Conservation (phyloP, 192 early-diverging fungal genomes). For the Thamnidium elegans region DNA sequence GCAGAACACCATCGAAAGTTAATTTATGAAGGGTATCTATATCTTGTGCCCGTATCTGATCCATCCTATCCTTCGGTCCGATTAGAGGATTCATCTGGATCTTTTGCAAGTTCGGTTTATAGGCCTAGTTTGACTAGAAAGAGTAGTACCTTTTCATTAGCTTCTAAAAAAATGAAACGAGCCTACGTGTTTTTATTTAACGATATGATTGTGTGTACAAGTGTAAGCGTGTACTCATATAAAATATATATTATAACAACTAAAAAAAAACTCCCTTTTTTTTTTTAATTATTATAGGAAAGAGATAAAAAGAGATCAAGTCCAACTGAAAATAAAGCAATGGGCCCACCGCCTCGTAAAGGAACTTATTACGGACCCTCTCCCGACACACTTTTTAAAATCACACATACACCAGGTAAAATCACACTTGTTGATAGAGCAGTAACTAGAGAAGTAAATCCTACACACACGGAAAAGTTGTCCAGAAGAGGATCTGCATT, state of each 20-base stretch:
- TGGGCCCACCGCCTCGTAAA: background rate
- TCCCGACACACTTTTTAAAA: constrained; percentile 10
- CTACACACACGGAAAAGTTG: background rate
- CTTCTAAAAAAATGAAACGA: background rate
- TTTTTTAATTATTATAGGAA: background rate
- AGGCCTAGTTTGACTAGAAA: background rate
- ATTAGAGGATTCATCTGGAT: background rate
- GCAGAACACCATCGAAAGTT: constrained; percentile 11
- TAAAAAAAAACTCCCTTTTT: too few species aligned
- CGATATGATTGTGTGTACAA: constrained; percentile 26
- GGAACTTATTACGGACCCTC: constrained; percentile 13
- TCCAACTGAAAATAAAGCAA: background rate
- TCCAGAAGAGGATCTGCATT: background rate
- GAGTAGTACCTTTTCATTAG: constrained; percentile 18
- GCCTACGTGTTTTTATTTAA: constrained; percentile 31
- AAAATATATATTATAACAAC: too few species aligned
- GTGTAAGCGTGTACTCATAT: constrained; percentile 6
- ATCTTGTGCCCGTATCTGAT: constrained; percentile 7
- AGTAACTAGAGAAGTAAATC: background rate
- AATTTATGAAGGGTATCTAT: constrained; percentile 25
- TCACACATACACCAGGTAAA: constrained; percentile 12
- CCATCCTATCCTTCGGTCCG: background rate
- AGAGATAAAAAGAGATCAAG: background rate
- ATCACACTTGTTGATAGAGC: constrained; percentile 16
- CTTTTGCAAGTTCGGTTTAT: background rate